Conservation (phyloP, 495 filamentous ascomycete genomes). For the Podospora australis region DNA sequence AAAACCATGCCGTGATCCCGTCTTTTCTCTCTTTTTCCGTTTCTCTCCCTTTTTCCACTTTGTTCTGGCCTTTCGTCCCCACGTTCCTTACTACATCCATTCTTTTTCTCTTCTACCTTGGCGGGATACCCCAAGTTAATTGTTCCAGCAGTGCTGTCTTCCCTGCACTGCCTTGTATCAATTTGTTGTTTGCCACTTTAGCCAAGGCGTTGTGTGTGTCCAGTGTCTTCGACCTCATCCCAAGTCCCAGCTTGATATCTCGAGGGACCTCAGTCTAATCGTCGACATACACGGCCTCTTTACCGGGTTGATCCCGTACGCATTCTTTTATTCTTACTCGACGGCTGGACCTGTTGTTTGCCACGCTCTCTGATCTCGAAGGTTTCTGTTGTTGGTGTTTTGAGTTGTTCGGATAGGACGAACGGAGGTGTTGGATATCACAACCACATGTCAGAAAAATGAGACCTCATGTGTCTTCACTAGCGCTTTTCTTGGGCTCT, state of each 20-base stretch:
- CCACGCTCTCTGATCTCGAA: constrained; percentile 10
- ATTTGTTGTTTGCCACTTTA: not conserved
- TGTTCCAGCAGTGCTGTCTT: not conserved
- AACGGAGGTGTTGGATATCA: not conserved
- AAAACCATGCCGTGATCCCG: constrained; percentile 7
- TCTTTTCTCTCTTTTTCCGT: constrained; percentile 15
- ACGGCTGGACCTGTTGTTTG: constrained; percentile 34
- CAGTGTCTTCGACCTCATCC: not conserved
- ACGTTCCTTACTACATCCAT: constrained; percentile 10
- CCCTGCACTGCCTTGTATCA: not conserved
- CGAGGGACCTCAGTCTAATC: not conserved
- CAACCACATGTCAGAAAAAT: constrained; percentile 30
- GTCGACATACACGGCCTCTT: not conserved
- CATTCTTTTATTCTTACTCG: constrained; percentile 9
- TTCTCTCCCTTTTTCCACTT: constrained; percentile 12
- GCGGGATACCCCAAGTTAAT: not conserved
- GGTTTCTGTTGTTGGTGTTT: not conserved
- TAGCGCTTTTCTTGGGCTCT: constrained; percentile 30
- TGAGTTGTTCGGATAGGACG: constrained; percentile 1
- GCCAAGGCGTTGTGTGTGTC: not conserved
- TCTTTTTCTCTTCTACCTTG: constrained; percentile 7
- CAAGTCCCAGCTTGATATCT: constrained; percentile 8
- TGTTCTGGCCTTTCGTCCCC: not conserved
- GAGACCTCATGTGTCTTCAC: constrained; percentile 27
- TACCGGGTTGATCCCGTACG: constrained; percentile 25